Base-by-base conservation (phyloP, 768 basidiomycete species). In the Terana coerulea region DNA sequence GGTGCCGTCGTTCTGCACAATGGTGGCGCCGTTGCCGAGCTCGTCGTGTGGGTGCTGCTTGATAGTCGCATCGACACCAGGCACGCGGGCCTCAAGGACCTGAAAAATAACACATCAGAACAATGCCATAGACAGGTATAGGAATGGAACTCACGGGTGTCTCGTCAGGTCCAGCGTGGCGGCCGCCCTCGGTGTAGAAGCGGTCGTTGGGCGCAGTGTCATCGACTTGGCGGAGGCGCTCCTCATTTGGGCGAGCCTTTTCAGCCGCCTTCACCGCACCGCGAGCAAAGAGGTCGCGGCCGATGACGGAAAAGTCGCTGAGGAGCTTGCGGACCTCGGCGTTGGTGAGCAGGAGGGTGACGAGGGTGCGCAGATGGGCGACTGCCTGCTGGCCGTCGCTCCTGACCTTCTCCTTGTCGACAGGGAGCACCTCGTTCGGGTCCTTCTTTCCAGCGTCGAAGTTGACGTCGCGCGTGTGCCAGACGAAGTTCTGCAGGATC, bases 311-410 rank as follows among this genome's bases (percentile, higher is more conserved):
- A 56, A 88, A 84, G 67, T 93, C 91, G 1, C 82, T 78, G 47
- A 95, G 69, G 25, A 97, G 83, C 66, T 97, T 95, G 61, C 93
- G 86, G 26, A 89, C 86, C 71, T 95, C 90, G 0, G 89, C 86
- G 72, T 99, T 99, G 64, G 95, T 95, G 55, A 93, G 75, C 61
- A 98, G 75, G 61, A 98, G 85, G 36, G 81, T 80, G 53, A 91
- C 75, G 41, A 99, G 79, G 0, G 93, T 94, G 57, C 94, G 90
- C 14, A 98, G 80, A 68, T 98, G 91, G 49, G 78, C 77, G 40
- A 88, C 80, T 19, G 92, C 92, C 88, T 61, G 55, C 26, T 59
- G 63, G 30, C 59, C 63, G 33, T 62, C 62, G 30, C 6, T 42
- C 48, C 42, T 37, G 14, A 39, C 34, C 51, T 71, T 86, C 1